Percentiles rank a stretch among this genome's conserved stretches.
Conservation (phyloP, 2,329 filamentous ascomycete species). For the Alternaria viburni region DNA sequence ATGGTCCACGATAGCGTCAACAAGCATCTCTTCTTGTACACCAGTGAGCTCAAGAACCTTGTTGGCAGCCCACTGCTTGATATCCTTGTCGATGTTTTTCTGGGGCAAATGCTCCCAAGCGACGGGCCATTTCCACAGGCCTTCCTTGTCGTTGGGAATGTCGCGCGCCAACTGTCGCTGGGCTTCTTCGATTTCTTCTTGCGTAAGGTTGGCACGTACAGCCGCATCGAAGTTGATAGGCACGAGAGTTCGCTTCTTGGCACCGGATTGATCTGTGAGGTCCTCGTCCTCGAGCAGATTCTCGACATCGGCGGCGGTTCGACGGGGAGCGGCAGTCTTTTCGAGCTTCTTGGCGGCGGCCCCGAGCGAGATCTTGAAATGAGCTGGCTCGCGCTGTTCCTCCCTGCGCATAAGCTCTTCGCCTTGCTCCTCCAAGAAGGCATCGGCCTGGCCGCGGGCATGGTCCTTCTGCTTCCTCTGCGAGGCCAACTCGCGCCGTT, state of each 20-base stretch:
- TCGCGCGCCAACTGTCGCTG: conserved; percentile 83
- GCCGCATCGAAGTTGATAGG: conserved; percentile 54
- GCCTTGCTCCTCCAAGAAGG: conserved; percentile 85
- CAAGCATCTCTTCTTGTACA: conserved; percentile 93
- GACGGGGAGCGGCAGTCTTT: conserved; percentile 63
- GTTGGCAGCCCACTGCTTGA: conserved; percentile 95
- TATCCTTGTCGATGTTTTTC: conserved; percentile 78
- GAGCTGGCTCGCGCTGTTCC: conserved; percentile 64
- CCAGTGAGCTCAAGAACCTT: conserved; percentile 97
- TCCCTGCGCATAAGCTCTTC: conserved; percentile 67
- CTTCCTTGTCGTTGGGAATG: conserved; percentile 85
- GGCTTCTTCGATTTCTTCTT: conserved; percentile 85
- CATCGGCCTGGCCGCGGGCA: conserved; percentile 83
- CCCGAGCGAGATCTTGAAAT: conserved; percentile 90
- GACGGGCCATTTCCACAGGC: conserved; percentile 89
- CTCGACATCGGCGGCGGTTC: conserved; percentile 92
- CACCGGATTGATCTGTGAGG: conserved; percentile 64
- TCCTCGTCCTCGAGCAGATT: conserved; percentile 95
- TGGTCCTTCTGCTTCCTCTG: conserved; percentile 76
- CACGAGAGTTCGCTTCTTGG: conserved; percentile 72
- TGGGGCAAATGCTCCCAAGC: conserved; percentile 93
- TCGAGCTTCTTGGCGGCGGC: conserved; percentile 77
- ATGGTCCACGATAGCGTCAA: conserved; percentile 90
- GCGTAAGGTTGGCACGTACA: conserved; percentile 65
- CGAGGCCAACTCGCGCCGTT: conserved; percentile 75